phyloP scores from a whole-genome alignment of 371 early-diverging fungal species.

The Syncephalastrum contaminatum region DNA sequence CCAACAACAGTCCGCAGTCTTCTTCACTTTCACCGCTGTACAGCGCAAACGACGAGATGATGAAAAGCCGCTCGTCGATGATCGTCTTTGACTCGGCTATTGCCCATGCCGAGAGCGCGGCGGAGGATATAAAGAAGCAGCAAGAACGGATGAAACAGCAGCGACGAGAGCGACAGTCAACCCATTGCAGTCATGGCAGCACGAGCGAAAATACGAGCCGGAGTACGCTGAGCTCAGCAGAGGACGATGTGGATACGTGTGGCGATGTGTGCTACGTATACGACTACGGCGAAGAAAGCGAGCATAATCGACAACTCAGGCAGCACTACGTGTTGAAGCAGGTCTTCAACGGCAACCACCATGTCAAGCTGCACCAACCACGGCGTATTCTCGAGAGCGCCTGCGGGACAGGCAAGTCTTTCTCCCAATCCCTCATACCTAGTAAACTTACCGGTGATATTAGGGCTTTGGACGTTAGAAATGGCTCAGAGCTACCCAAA shows the following conservation, averaged over 20 bases:
- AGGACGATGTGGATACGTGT: too few relatives aligned
- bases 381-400: slow-evolving; percentile 24
- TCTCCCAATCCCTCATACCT: neutral
- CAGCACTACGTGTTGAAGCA: slow-evolving; percentile 37
- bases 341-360: slow-evolving; percentile 24
- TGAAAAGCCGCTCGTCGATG: slow-evolving; percentile 1
- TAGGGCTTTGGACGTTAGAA: slow-evolving; percentile 29
- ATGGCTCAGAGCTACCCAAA: slow-evolving; percentile 25
- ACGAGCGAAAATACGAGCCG: neutral
- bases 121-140: slow-evolving; percentile 6
- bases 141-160: neutral
- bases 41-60: neutral
- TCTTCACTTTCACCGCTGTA: slow-evolving; percentile 13
- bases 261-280: slow-evolving; percentile 1
- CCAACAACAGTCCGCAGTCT: slow-evolving; percentile 15
- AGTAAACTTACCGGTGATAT: neutral
- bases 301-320: slow-evolving; percentile 14
- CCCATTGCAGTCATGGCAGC: too few relatives aligned
- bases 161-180: neutral
- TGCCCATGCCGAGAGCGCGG: slow-evolving; percentile 8
- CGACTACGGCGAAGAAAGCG: slow-evolving; percentile 30
- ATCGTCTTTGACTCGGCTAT: slow-evolving; percentile 17
- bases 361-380: slow-evolving; percentile 17
- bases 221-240: too few relatives aligned
- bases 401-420: slow-evolving; percentile 27